phyloP scores from a whole-genome alignment of 2,329 filamentous ascomycete genomes.

The Thielaviopsis euricoi region DNA sequence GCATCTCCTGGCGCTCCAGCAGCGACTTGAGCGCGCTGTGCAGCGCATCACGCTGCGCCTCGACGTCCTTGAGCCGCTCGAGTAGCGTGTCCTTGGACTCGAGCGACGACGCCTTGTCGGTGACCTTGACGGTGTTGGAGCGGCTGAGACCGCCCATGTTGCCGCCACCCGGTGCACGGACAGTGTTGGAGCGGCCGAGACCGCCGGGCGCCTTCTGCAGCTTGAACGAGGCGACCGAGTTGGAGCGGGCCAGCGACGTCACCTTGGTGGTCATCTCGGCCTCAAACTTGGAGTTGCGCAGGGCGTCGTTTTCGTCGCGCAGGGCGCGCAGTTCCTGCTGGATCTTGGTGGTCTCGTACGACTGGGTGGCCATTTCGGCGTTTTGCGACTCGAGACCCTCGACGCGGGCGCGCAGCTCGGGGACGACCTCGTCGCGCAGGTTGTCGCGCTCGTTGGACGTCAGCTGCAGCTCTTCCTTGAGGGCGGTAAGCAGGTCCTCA shows the following conservation, averaged over 20 bases:
- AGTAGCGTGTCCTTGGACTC: slow-evolving; percentile 54
- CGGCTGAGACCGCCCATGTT: slow-evolving; percentile 29
- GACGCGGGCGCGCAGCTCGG: slow-evolving; percentile 57
- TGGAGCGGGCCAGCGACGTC: slow-evolving; percentile 12
- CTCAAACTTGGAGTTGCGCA: slow-evolving; percentile 27
- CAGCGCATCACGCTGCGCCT: slow-evolving; percentile 82
- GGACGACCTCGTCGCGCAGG: slow-evolving; percentile 73
- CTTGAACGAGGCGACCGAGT: slow-evolving; percentile 21
- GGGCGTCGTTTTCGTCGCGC: slow-evolving; percentile 46
- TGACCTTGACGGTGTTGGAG: slow-evolving; percentile 40
- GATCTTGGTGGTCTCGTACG: slow-evolving; percentile 69
- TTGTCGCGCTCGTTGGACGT: slow-evolving; percentile 83
- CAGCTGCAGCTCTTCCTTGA: slow-evolving; percentile 67
- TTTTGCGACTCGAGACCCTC: slow-evolving; percentile 65
- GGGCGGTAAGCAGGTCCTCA: slow-evolving; percentile 72
- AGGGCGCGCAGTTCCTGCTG: slow-evolving; percentile 69
- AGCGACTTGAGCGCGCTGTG: slow-evolving; percentile 76
- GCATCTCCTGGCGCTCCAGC: slow-evolving; percentile 68
- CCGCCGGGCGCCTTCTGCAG: slow-evolving; percentile 14
- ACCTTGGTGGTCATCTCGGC: slow-evolving; percentile 10
- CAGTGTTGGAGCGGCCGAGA: slow-evolving; percentile 43
- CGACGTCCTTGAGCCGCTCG: slow-evolving; percentile 78
- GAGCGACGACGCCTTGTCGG: slow-evolving; percentile 14
- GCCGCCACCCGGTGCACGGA: slow-evolving; percentile 24
- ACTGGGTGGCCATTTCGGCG: slow-evolving; percentile 52